Percentiles rank a stretch among this genome's conserved stretches.
phyloP scores from a whole-genome alignment of 108 stramenopile species.

The Schizochytrium sp. region DNA sequence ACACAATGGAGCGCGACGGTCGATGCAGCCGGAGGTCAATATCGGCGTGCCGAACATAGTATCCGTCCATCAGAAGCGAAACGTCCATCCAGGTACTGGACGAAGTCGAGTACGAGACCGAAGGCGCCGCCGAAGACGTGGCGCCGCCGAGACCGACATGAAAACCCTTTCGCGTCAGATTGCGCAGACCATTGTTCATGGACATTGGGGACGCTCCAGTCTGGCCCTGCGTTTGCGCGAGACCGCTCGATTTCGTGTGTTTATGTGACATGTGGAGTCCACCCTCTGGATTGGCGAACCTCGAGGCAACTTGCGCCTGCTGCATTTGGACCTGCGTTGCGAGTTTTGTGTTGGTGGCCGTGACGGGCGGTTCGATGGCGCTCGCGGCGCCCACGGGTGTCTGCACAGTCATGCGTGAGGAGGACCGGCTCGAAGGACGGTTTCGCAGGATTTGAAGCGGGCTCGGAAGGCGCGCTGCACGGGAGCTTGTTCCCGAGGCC shows the following conservation, averaged over 20 bases:
- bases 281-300: background rate
- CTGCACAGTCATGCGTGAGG: background rate
- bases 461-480: background rate
- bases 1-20: background rate
- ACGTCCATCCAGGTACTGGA: constrained; percentile 12
- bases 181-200: background rate
- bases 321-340: background rate
- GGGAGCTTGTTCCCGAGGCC: background rate
- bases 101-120: background rate
- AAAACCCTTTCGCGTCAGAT: background rate
- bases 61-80: background rate
- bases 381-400: background rate
- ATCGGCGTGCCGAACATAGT: background rate
- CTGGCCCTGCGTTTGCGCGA: background rate
- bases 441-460: background rate
- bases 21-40: background rate
- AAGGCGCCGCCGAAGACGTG: background rate
- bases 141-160: background rate
- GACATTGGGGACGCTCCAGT: background rate
- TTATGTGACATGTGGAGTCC: constrained; percentile 1
- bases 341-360: background rate
- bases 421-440: background rate
- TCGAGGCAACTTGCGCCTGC: background rate
- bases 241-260: background rate
- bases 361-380: background rate